Conservation (phyloP, 2,329 filamentous ascomycete species). For the Pyricularia pennisetigena region DNA sequence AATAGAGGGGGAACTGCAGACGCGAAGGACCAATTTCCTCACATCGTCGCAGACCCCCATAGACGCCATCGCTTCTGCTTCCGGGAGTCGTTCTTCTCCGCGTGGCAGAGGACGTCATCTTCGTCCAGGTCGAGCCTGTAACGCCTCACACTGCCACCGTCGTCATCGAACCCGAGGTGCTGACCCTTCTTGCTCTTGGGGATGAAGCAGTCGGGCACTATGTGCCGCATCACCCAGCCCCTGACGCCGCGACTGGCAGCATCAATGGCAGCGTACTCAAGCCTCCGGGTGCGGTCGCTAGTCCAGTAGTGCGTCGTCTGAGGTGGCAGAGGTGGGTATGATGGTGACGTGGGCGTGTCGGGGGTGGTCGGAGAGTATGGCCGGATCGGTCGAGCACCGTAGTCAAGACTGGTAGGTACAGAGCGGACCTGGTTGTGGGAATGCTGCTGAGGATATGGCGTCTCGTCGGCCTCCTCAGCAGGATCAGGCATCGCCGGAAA, state of each 20-base stretch:
- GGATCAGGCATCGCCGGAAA: slow-evolving; percentile 32
- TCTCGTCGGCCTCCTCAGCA: slow-evolving; percentile 7
- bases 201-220: slow-evolving; percentile 52
- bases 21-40: neutral
- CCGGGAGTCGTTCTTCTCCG: slow-evolving; percentile 11
- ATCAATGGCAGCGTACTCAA: slow-evolving; percentile 59
- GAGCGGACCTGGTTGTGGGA: slow-evolving; percentile 1
- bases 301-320: slow-evolving; percentile 60
- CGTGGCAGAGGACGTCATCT: slow-evolving; percentile 19
- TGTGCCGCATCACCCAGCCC: slow-evolving; percentile 47
- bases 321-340: slow-evolving; percentile 30
- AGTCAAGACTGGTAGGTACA: slow-evolving; percentile 5
- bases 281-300: slow-evolving; percentile 48
- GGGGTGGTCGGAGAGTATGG: slow-evolving; percentile 8
- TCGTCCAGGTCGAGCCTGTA: slow-evolving; percentile 50
- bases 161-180: slow-evolving; percentile 48
- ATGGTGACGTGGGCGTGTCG: slow-evolving; percentile 17
- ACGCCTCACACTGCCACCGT: slow-evolving; percentile 51
- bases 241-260: slow-evolving; percentile 49
- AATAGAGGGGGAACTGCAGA: neutral
- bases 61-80: slow-evolving; percentile 1
- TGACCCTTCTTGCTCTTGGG: slow-evolving; percentile 30
- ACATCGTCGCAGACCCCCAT: slow-evolving; percentile 1
- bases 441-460: slow-evolving; percentile 7
- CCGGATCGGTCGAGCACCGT: slow-evolving; percentile 3